Conservation (phyloP, 2,329 filamentous ascomycete species). For the Coniochaeta ligniaria region DNA sequence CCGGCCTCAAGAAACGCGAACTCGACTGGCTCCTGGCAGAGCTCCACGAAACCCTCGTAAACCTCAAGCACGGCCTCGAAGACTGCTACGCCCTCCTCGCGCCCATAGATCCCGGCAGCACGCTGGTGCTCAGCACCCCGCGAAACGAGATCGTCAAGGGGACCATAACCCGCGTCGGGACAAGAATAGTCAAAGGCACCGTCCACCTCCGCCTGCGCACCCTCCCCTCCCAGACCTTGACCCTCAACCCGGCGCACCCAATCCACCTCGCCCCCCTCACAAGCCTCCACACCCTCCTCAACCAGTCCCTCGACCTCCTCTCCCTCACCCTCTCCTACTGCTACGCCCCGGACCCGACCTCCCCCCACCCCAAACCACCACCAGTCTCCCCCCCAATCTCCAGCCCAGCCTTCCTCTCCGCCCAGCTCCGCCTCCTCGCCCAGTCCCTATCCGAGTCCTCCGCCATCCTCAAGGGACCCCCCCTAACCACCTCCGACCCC, state of each 20-base stretch:
- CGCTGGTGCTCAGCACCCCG: constrained; percentile 79
- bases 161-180: constrained; percentile 81
- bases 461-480: constrained; percentile 48
- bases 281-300: constrained; percentile 68
- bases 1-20: constrained; percentile 37
- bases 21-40: constrained; percentile 47
- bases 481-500: constrained; percentile 28
- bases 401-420: constrained; percentile 44
- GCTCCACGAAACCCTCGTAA: constrained; percentile 38
- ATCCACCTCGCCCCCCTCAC: constrained; percentile 64
- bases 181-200: constrained; percentile 86
- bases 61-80: constrained; percentile 62
- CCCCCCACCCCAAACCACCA: constrained; percentile 32
- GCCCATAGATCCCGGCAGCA: constrained; percentile 77
- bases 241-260: constrained; percentile 38
- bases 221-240: constrained; percentile 44
- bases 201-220: constrained; percentile 72
- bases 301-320: constrained; percentile 75
- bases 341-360: constrained; percentile 26
- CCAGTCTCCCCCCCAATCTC: constrained; percentile 46
- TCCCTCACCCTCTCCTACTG: constrained; percentile 69
- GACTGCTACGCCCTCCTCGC: constrained; percentile 85
- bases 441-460: constrained; percentile 45
- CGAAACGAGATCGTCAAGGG: constrained; percentile 89
- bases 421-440: constrained; percentile 48